A percentile compares a stretch with the other conserved stretches of the same genome.
Conservation (phyloP, 2,329 filamentous ascomycete genomes). For the Aspergillus pseudotamarii region DNA sequence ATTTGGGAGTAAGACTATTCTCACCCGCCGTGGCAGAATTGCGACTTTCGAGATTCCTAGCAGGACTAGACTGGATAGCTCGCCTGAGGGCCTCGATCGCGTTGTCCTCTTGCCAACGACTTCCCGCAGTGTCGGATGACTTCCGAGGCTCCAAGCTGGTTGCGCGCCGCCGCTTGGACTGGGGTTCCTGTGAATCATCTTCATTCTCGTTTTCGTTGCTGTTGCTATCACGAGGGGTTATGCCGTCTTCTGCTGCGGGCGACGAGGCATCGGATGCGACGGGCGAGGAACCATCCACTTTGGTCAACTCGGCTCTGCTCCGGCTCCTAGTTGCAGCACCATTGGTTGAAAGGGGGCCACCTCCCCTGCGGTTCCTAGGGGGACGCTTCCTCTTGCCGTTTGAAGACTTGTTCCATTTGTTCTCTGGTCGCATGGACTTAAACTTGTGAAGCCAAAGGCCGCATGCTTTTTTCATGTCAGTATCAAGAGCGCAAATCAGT, state of each 20-base stretch:
- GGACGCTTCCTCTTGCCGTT: conserved; percentile 45
- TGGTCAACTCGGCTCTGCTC: conserved; percentile 30
- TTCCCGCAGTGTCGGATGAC: conserved; percentile 35
- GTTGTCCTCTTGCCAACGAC: conserved; percentile 41
- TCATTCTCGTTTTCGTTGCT: conserved; percentile 34
- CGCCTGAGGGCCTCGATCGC: conserved; percentile 52
- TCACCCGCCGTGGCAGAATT: conserved; percentile 46
- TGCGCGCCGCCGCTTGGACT: conserved; percentile 47
- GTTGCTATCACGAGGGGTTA: conserved; percentile 29
- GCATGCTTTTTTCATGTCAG: conserved; percentile 60
- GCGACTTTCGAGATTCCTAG: conserved; percentile 52
- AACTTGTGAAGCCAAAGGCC: conserved; percentile 93
- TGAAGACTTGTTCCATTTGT: conserved; percentile 75
- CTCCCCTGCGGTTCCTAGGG: conserved; percentile 36
- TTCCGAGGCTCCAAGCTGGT: conserved; percentile 51
- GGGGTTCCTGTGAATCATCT: conserved; percentile 33
- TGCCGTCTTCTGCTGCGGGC: conserved; percentile 37
- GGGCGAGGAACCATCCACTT: conserved; percentile 42
- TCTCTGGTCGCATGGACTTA: conserved; percentile 77
- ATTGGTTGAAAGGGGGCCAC: conserved; percentile 37
- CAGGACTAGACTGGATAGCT: conserved; percentile 65
- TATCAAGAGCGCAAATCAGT: conserved; percentile 4
- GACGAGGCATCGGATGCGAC: conserved; percentile 42
- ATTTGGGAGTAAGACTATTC: conserved; percentile 58
- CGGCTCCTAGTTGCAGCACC: conserved; percentile 37